Evolutionary conservation across 1,284 basidiomycete genomes (phyloP), one percentile per base, ranked within the genome.

Genomic region (Trametes polyzona): DNA sequence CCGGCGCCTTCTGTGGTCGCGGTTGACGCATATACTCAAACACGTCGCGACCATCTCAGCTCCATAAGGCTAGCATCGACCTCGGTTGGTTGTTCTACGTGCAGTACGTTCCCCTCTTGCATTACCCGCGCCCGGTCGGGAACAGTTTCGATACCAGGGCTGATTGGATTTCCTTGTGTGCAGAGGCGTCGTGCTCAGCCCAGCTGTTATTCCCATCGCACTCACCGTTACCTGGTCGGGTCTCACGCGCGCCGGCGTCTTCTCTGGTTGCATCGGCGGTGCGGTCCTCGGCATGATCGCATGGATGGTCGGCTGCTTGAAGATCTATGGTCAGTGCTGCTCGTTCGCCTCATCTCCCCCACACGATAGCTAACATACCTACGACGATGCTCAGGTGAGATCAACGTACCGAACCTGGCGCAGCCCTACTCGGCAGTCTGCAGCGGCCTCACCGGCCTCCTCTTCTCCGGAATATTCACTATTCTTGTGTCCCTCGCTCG

Each of bases 251-350:
- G 69, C 71, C 0, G 79, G 73, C 12, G 76, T 81, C 0, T 66
- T 80, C 41, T 65, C 65, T 39, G 81, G 80, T 2, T 73, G 77
- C 12, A 68, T 81, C 35, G 67, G 71, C 2, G 80, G 80, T 0
- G 77, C 77, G 19, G 59, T 72, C 6, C 64, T 77, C 36, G 79
- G 78, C 5, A 79, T 81, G 74, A 40, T 78, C 0, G 79, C 80
- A 14, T 83, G 80, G 80, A 78, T 82, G 73, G 71, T 82, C 11
- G 76, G 78, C 0, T 81, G 80, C 61, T 76, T 71, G 72, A 79
- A 81, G 65, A 79, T 79, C 47, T 80, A 76, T 49, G 80, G 79
- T 73, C 57, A 16, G 66, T 57, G 11, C 26, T 23, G 4, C 7
- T 19, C 12, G n/a, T 17, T n/a, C n/a, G n/a, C n/a, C n/a, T n/a